Evolutionary conservation across 306 rosid genomes (phyloP).

Genomic region (Prunus davidiana): DNA sequence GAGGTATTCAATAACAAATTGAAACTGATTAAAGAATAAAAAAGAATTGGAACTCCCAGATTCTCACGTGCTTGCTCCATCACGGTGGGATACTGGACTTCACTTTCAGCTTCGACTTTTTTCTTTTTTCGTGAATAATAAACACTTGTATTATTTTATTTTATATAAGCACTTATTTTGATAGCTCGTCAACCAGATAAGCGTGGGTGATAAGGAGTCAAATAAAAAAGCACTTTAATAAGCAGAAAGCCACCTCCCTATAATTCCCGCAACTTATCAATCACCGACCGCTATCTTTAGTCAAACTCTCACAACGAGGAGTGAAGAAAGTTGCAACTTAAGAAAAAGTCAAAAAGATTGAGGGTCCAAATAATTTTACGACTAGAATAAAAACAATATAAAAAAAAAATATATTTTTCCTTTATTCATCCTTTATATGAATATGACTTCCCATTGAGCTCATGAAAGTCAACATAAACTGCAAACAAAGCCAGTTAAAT

Average conservation of each 20-base stretch:
- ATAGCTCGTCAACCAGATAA: not conserved
- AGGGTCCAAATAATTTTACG: too few relatives aligned
- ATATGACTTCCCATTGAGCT: not conserved
- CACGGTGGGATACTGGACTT: not conserved
- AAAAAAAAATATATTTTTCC: too few relatives aligned
- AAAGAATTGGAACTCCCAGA: too few relatives aligned
- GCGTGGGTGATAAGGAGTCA: not conserved
- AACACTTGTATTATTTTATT: not conserved
- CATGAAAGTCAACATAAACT: not conserved
- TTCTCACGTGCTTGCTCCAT: not conserved
- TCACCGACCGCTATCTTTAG: not conserved
- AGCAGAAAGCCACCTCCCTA: not conserved
- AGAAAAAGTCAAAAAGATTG: not conserved
- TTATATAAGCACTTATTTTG: not conserved
- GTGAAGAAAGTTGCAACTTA: not conserved
- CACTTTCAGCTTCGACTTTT: not conserved
- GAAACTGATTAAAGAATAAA: too few relatives aligned
- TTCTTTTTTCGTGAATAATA: not conserved
- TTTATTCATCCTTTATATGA: not conserved
- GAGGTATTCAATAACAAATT: too few relatives aligned
- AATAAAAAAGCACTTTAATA: not conserved
- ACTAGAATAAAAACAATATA: too few relatives aligned
- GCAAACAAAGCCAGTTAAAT: not conserved
- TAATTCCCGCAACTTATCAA: not conserved
- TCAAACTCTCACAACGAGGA: not conserved